Base-by-base conservation (phyloP, 1,284 basidiomycete species). In the Melampsora larici-populina region DNA sequence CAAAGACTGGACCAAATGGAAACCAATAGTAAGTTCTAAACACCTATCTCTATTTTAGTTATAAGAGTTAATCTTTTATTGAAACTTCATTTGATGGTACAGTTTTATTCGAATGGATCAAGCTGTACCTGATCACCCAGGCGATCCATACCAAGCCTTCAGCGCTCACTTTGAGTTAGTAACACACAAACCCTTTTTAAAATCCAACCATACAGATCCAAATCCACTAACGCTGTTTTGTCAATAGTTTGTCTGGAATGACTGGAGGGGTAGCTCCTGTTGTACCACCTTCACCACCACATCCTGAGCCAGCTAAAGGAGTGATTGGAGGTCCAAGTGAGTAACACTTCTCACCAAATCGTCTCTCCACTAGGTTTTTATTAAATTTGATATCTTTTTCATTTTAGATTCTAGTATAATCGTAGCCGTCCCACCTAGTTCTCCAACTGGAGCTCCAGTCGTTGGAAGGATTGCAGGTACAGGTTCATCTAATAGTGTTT, bases 41-140 rank as follows among this genome's bases (percentile, higher is more conserved):
- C 11, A 49, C 11, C 11, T 11, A 49, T 11, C 11, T 49, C 11
- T 11, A 11, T 49, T 49, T 49, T 49, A 49, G 48, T 11, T 49
- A 49, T 49, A 49, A 49, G 21, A 49, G 11, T 49, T 49, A 11
- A 11, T 21, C 48, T 21, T 49, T 49, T 11, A 11, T 49, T 49
- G 48, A 49, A 11, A 49, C 48, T 49, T 21, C 11, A 11, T 49
- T 21, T 49, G 11, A 49, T 49, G 11, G 11, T 55, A 6, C 17
- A 55, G 51, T 24, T 55, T 55, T 15, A 55, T 55, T 55, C 17
- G 51, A 55, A 55, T 55, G 51, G 51, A 55, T 55, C 51, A 55
- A 55, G 13, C 17, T 15, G 2, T 6, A 55, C 51, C 51, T 55
- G 17, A 18, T 55, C 18, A 55, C 17, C 17, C 17, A 18, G 51